A percentile compares a stretch with the other conserved stretches of the same genome.
Conservation (phyloP, 305 asterid species). For the Rubia occidens region DNA sequence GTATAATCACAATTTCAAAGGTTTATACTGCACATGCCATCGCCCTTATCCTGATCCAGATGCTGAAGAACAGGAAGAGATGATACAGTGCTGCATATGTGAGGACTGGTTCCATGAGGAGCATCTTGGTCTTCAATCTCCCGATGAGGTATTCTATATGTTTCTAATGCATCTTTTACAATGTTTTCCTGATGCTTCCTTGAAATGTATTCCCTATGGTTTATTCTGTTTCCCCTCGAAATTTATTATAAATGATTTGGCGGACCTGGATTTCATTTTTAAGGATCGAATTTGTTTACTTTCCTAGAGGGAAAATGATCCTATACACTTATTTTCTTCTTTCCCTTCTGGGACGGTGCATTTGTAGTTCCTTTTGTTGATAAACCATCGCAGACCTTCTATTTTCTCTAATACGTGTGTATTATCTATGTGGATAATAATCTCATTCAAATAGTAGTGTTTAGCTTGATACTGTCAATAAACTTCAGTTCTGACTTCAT, state of each 20-base stretch:
- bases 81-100: constrained; percentile 90
- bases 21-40: constrained; percentile 87
- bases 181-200: not conserved
- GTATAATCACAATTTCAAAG: constrained; percentile 80
- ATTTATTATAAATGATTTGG: not conserved
- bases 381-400: not conserved
- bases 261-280: not conserved
- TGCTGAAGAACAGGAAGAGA: constrained; percentile 82
- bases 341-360: not conserved
- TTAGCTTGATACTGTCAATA: not conserved
- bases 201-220: not conserved
- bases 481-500: not conserved
- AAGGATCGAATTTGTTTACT: not conserved
- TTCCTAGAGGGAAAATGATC: not conserved
- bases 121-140: constrained; percentile 64
- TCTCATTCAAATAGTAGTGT: not conserved
- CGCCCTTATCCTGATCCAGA: constrained; percentile 91
- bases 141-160: constrained; percentile 50
- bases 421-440: not conserved
- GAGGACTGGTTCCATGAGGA: constrained; percentile 99
- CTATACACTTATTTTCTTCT: not conserved
- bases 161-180: constrained; percentile 5
- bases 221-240: not conserved
- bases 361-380: not conserved
- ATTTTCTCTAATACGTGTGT: not conserved